These are phyloP conservation scores for Vickermania spadyakhi DNA, from an alignment of 208 protist species.

Conservation along the genomic window DNA sequence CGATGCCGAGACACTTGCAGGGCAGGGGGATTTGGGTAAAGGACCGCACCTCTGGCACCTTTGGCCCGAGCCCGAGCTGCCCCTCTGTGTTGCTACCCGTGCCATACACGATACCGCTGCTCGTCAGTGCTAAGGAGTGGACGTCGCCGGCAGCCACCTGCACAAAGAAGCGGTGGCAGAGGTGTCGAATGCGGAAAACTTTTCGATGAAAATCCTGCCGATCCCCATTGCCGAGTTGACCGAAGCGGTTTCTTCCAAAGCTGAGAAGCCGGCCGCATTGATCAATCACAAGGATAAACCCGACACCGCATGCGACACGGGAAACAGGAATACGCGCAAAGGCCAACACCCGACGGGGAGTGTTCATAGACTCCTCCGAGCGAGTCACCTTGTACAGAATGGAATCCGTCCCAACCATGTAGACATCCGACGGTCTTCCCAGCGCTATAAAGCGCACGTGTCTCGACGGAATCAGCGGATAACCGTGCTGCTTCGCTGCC, in stretches of 20 bases:
- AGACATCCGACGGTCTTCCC: constrained; percentile 77
- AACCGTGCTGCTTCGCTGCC: constrained; percentile 49
- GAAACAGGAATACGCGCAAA: constrained; percentile 62
- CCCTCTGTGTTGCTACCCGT: constrained; percentile 77
- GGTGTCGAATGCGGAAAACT: constrained; percentile 32
- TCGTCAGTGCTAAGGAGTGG: constrained; percentile 78
- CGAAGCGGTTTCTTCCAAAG: constrained; percentile 74
- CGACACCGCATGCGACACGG: constrained; percentile 62
- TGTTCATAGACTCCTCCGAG: constrained; percentile 56
- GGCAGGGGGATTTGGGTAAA: constrained; percentile 66
- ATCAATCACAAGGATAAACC: constrained; percentile 80
- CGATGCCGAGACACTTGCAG: constrained; percentile 63
- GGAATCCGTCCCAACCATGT: constrained; percentile 81
- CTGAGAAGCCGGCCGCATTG: constrained; percentile 78
- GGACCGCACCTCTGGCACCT: constrained; percentile 20
- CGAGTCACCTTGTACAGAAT: constrained; percentile 80
- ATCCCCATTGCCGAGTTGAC: constrained; percentile 76
- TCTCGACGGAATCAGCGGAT: constrained; percentile 65
- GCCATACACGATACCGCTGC: constrained; percentile 76
- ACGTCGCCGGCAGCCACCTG: constrained; percentile 73
- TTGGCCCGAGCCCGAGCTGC: constrained; percentile 66
- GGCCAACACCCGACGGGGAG: constrained; percentile 76
- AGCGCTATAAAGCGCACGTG: constrained; percentile 70
- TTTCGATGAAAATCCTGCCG: constrained; percentile 54
- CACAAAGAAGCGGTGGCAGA: constrained; percentile 72